Evolutionary conservation across 495 filamentous ascomycete species (phyloP).

Genomic region (Hyaloscypha hepaticicola): DNA sequence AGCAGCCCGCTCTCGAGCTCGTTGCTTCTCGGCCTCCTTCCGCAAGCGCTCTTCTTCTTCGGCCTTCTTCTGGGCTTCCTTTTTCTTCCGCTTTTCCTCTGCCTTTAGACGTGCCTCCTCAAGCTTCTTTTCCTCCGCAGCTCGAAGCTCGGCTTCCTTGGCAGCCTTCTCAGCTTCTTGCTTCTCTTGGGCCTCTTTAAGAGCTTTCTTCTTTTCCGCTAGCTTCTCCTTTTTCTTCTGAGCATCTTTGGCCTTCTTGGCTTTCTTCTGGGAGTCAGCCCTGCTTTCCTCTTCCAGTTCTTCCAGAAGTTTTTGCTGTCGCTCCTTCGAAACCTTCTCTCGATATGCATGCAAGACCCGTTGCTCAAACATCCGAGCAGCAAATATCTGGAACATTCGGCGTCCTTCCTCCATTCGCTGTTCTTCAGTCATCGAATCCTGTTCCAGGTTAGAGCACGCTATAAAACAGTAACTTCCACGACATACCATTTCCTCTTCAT

Average conservation of each 20-base stretch:
- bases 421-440: conserved; percentile 97
- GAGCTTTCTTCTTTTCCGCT: conserved; percentile 75
- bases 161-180: conserved; percentile 86
- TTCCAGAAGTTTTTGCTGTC: conserved; percentile 86
- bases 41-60: conserved; percentile 81
- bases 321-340: conserved; percentile 91
- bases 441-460: conserved; percentile 35
- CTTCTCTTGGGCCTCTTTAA: conserved; percentile 84
- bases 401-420: conserved; percentile 99
- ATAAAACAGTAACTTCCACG: conserved; percentile 22
- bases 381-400: conserved; percentile 99
- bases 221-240: conserved; percentile 92
- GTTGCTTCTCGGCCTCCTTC: conserved; percentile 77
- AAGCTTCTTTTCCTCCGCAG: conserved; percentile 72
- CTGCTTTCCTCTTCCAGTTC: conserved; percentile 84
- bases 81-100: conserved; percentile 89
- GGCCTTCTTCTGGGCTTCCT: conserved; percentile 87
- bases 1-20: conserved; percentile 74
- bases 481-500: conserved; percentile 80
- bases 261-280: conserved; percentile 72
- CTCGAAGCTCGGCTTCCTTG: conserved; percentile 78
- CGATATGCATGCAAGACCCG: conserved; percentile 94
- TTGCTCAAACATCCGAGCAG: conserved; percentile 98
- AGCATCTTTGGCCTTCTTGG: conserved; percentile 90
- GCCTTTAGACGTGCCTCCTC: conserved; percentile 78